These are phyloP conservation scores for Coniochaeta sp. DNA, from an alignment of 2,329 filamentous ascomycete genomes.

Conservation along the genomic window DNA sequence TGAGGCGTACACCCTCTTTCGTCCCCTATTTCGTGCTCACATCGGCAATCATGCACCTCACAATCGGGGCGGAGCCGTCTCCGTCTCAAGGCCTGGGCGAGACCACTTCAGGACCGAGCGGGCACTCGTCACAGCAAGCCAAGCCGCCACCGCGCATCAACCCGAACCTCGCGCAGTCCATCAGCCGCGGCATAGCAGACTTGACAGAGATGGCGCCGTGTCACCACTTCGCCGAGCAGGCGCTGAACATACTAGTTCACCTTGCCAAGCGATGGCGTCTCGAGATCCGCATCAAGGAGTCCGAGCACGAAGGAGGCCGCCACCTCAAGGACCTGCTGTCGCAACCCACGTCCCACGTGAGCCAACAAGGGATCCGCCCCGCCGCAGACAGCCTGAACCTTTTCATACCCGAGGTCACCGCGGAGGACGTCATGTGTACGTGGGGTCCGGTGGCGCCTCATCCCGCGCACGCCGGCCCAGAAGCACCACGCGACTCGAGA, in stretches of 20 bases:
- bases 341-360: slow-evolving; percentile 18
- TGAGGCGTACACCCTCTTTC: slow-evolving; percentile 51
- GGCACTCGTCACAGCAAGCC: too few species aligned
- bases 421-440: slow-evolving; percentile 36
- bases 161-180: slow-evolving; percentile 32
- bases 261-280: slow-evolving; percentile 53
- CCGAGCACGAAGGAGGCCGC: slow-evolving; percentile 17
- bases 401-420: slow-evolving; percentile 40
- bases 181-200: slow-evolving; percentile 48
- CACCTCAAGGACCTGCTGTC: not conserved
- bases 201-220: slow-evolving; percentile 54
- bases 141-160: slow-evolving; percentile 19
- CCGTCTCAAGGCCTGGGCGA: not conserved
- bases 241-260: slow-evolving; percentile 50
- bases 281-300: slow-evolving; percentile 28
- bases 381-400: slow-evolving; percentile 48
- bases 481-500: slow-evolving; percentile 9
- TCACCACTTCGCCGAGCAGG: slow-evolving; percentile 53
- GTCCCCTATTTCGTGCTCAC: slow-evolving; percentile 56
- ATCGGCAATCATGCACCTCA: slow-evolving; percentile 52
- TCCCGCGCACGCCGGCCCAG: not conserved
- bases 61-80: slow-evolving; percentile 34
- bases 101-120: too few species aligned
- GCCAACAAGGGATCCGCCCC: slow-evolving; percentile 26
- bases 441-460: slow-evolving; percentile 28